phyloP scores from a whole-genome alignment of 2,329 filamentous ascomycete species.

The Trichoderma citrinoviride region DNA sequence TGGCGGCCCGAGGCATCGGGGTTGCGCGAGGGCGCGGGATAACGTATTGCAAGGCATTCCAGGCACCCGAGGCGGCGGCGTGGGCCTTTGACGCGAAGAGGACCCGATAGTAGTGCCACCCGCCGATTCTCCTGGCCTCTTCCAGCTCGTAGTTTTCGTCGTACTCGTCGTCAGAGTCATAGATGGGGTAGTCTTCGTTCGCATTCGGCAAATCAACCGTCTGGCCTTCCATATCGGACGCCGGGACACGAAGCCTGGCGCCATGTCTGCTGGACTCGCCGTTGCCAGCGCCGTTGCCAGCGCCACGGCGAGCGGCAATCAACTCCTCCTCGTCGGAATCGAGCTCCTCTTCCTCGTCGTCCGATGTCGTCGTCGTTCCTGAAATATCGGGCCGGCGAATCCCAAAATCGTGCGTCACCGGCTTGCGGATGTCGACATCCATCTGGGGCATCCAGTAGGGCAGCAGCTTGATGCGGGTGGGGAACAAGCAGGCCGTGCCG shows the following conservation, averaged over 20 bases:
- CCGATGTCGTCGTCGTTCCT: slow-evolving; percentile 73
- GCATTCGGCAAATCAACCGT: slow-evolving; percentile 59
- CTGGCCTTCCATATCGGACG: slow-evolving; percentile 76
- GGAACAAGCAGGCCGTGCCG: slow-evolving; percentile 84
- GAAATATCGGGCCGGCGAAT: slow-evolving; percentile 78
- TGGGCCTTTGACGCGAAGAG: slow-evolving; percentile 50
- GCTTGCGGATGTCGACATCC: slow-evolving; percentile 96
- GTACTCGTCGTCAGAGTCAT: slow-evolving; percentile 81
- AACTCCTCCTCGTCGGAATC: slow-evolving; percentile 64
- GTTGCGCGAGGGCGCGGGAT: slow-evolving; percentile 55
- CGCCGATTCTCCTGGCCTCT: slow-evolving; percentile 72
- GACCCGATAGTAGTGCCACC: slow-evolving; percentile 69
- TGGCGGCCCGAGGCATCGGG: slow-evolving; percentile 56
- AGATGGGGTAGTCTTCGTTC: slow-evolving; percentile 76
- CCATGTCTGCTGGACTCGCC: slow-evolving; percentile 42
- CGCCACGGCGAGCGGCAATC: slow-evolving; percentile 18
- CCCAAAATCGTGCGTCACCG: slow-evolving; percentile 81
- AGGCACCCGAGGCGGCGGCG: slow-evolving; percentile 42
- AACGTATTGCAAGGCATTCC: slow-evolving; percentile 48
- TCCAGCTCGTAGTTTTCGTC: slow-evolving; percentile 72
- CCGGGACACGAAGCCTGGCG: slow-evolving; percentile 43
- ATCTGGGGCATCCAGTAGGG: slow-evolving; percentile 99
- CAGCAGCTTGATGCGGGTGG: slow-evolving; percentile 79
- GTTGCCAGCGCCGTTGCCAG: slow-evolving; percentile 29
- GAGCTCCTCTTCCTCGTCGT: slow-evolving; percentile 69